Evolutionary conservation across 1,284 basidiomycete genomes (phyloP), one percentile per base, ranked within the genome.

Genomic region (Kalmanozyma brasiliensis): DNA sequence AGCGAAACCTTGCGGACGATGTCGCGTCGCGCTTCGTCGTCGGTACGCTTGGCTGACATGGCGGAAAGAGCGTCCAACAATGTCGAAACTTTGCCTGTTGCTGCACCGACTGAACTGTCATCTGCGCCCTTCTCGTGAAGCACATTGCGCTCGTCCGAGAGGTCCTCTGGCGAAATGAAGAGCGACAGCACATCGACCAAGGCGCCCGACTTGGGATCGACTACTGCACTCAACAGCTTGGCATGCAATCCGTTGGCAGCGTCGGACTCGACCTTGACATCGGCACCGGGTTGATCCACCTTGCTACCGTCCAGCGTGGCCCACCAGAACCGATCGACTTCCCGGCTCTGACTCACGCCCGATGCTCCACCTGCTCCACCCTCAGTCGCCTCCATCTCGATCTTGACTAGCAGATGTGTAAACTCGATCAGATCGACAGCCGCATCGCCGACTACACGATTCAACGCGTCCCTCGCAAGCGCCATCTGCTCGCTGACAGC

Each of bases 401-500:
- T 36, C 30, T 51, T 47, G 22, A 48, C 47, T 17, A 72, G 32
- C n/a, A 66, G 34, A 13, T 45, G 37, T 6, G 56, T 48, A 43
- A 65, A 62, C n/a, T 53, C 57, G 7, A n/a, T 47, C 14, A 72
- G 40, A 19, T 60, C 63, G 17, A 72, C 43, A 4, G 51, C 42
- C 0, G 47, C 49, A 22, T 51, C 51, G 16, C 52, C 58, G 8
- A 35, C 22, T 4, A 72, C 42, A 17, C 49, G 40, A 5, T 37
- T 22, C 24, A 67, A 16, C 10, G 69, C 46, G 35, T 67, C 69
- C 1, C 69, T 30, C 10, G 69, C 69, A 29, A 72, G 49, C 19
- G 52, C 52, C 55, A 67, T 59, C 49, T 72, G 69, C 24, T 72
- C 69, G 24, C 59, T 63, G 23, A 72, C 56, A 3, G 69, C 69